Conservation (phyloP, 2,329 filamentous ascomycete species). For the Hymenoscyphus salicellus region DNA sequence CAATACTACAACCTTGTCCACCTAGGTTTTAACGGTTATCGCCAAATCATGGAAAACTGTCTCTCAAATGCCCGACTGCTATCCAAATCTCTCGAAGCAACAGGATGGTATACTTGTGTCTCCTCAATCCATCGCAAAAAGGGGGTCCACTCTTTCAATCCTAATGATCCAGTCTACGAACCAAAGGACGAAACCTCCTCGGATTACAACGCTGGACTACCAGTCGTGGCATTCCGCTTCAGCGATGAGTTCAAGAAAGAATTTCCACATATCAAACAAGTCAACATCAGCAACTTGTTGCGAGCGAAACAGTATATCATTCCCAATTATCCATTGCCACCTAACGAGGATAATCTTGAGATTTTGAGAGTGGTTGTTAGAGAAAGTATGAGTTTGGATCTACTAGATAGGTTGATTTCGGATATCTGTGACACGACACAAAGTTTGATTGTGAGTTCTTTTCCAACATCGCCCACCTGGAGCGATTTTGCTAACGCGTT, state of each 20-base stretch:
- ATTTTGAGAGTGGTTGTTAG: constrained; percentile 66
- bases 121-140: constrained; percentile 63
- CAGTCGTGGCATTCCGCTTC: constrained; percentile 66
- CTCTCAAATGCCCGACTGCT: constrained; percentile 62
- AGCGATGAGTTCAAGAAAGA: constrained; percentile 58
- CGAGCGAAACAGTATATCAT: constrained; percentile 69
- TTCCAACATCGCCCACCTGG: constrained; percentile 6
- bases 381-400: constrained; percentile 66
- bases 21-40: constrained; percentile 64
- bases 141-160: constrained; percentile 40
- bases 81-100: constrained; percentile 61
- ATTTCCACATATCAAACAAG: constrained; percentile 63
- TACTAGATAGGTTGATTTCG: constrained; percentile 59
- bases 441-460: constrained; percentile 52
- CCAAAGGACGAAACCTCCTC: constrained; percentile 50
- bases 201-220: constrained; percentile 62
- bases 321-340: constrained; percentile 66
- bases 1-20: constrained; percentile 74
- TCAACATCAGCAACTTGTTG: constrained; percentile 58
- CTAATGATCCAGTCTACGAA: constrained; percentile 38
- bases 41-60: constrained; percentile 63
- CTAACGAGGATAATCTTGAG: constrained; percentile 58
- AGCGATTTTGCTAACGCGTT: not conserved
- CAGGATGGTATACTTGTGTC: constrained; percentile 63
- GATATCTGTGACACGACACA: constrained; percentile 62